Conservation (phyloP, 495 filamentous ascomycete species). For the Penicillium bovifimosum region DNA sequence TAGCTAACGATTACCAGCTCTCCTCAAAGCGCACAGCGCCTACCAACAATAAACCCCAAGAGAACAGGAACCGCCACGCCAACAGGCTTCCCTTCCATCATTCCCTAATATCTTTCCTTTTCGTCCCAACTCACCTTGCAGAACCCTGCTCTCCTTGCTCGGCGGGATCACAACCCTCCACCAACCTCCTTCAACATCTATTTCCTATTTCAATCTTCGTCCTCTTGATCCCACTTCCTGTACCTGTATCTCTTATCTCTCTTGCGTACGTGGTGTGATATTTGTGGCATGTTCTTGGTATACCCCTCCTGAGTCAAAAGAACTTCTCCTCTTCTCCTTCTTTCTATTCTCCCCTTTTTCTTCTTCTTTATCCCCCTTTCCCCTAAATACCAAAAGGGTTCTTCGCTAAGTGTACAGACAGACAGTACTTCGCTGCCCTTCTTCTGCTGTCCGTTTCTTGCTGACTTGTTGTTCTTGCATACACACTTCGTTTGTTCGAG, state of each 20-base stretch:
- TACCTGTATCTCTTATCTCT: constrained; percentile 4
- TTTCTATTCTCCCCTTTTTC: background rate
- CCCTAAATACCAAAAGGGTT: background rate
- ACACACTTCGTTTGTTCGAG: background rate
- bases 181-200: constrained; percentile 1
- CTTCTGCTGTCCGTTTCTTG: background rate
- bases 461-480: constrained; percentile 1
- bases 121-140: background rate
- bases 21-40: constrained; percentile 25
- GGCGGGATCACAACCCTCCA: background rate
- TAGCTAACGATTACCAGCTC: constrained; percentile 17
- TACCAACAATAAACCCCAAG: constrained; percentile 17
- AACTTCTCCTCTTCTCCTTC: constrained; percentile 8
- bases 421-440: background rate
- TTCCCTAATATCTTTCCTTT: constrained; percentile 8
- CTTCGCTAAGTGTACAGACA: constrained; percentile 14
- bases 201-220: constrained; percentile 5
- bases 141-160: background rate
- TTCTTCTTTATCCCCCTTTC: background rate
- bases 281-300: constrained; percentile 31
- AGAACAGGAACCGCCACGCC: constrained; percentile 11
- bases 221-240: background rate
- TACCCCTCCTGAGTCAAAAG: constrained; percentile 27
- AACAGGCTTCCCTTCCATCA: constrained; percentile 1
- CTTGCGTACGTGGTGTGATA: constrained; percentile 19